Evolutionary conservation across 805 yeast genomes (phyloP), one percentile per base, ranked within the genome.

Genomic region (Kazachstania bromeliacearum): DNA sequence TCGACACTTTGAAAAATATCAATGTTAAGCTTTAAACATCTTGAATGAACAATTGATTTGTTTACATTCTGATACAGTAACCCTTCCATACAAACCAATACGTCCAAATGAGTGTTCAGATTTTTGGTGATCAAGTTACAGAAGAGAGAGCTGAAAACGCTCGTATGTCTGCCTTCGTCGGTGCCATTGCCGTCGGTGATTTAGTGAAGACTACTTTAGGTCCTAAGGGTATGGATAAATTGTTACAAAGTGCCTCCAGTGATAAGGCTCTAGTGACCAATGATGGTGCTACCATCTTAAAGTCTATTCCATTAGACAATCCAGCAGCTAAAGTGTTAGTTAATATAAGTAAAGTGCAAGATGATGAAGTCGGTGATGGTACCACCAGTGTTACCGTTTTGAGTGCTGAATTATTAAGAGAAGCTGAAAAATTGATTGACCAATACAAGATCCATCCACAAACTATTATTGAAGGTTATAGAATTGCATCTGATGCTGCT

Each of bases 181-280:
- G 98, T 33, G 98, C 98, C 46, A 89, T 92, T 57, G 99, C 98
- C 28, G 98, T 92, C 24, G 99, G 98, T 35, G 98, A 92, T 61
- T 71, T 92, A 42, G 98, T 89, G 31, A 89, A 89, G 62, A 75
- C 85, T 21, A 81, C 98, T 3, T 67, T 92, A 45, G 99, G 99
- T 12, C 99, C 99, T 43, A 89, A 92, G 57, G 99, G 99, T 44
- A 89, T 92, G 97, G 99, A 92, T 62, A 92, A 92, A 60, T 67
- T 92, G 44, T 67, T 92, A 43, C 95, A 85, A 54, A 79, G 94
- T 46, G 83, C 95, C 14, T 71, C 87, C 4, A 75, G 92, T 29
- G 85, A 84, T 32, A 70, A 69, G 37, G 70, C 92, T 2, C 55
- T 88, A 54, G 88, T 92, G 26, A 92, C 99, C 33, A 92, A 92